Conservation (phyloP, 176 grass and related monocot species). For the Cenchrus purpureus region DNA sequence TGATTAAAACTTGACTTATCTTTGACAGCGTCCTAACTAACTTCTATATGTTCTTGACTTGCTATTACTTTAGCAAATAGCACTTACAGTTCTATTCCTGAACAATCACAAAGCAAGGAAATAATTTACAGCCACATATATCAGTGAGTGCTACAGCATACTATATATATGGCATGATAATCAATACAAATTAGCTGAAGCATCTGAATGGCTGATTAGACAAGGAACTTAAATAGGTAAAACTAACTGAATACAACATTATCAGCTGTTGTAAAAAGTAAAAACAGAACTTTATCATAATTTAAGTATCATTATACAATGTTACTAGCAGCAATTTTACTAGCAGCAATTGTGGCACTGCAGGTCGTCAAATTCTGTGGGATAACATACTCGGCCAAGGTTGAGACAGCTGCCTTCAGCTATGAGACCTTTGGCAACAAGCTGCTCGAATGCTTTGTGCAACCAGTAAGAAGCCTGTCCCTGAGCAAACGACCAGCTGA, state of each 20-base stretch:
- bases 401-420: constrained; percentile 18
- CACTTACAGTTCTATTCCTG: neutral
- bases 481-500: constrained; percentile 22
- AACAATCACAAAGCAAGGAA: neutral
- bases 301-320: neutral
- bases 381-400: constrained; percentile 20
- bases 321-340: no score
- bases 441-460: constrained; percentile 22
- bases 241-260: no score
- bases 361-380: constrained; percentile 42
- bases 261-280: no score
- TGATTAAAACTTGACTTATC: neutral
- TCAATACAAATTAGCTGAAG: neutral
- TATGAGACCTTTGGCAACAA: constrained; percentile 50
- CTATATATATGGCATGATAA: neutral
- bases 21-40: neutral
- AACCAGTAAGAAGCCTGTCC: constrained; percentile 30
- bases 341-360: neutral
- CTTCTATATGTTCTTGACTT: neutral
- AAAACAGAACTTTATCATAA: neutral
- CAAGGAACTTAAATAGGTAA: neutral
- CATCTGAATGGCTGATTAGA: neutral
- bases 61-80: neutral
- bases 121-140: neutral
- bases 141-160: neutral